Evolutionary conservation across 441 rosid species (phyloP), one percentile per base, ranked within the genome.

Genomic region (Biscutella auriculata): DNA sequence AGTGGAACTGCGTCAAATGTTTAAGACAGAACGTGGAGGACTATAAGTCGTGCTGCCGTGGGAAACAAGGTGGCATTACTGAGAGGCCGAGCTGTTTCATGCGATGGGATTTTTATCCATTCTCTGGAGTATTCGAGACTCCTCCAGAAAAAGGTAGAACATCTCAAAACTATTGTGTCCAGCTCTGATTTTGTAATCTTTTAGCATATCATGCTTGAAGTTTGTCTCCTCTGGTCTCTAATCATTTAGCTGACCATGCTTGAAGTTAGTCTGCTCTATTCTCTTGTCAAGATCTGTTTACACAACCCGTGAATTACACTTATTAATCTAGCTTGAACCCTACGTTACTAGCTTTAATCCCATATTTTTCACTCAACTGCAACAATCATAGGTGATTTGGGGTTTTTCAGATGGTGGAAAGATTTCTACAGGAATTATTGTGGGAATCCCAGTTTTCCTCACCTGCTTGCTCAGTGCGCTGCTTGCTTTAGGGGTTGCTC

Each of bases 351-450:
- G 19, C 19, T 9, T 8, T 13, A 6, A 15, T 44, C 32, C 5
- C 7, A 44, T 32, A 11, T 40, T 6, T 7, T 17, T 32, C 7
- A n/a, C 5, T 14, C 21, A 13, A 36, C 17, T 1, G 41, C 4
- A 13, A 36, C 13, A 13, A 6, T 2, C 8, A 21, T 13, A 21
- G 15, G 32, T 57, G 7, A 17, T 13, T 32, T 45, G 25, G 45
- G 28, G 35, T 47, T 6, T 19, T 59, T 29, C 39, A 60, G 64
- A 60, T 47, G 58, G 51, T 5, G 8, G 17, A 23, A 23, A 16
- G 60, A 10, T 43, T 6, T 62, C 67, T 39, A 50, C 29, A 10
- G 60, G 60, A 53, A 5, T 30, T 11, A 27, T 53, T 3, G 51
- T 61, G 26, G 61, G 61, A 10, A 19, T 54, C 23, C 21, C 28